These are phyloP conservation scores for Teratosphaeria gauchensis DNA, from an alignment of 2,329 filamentous ascomycete genomes.

Conservation along the genomic window DNA sequence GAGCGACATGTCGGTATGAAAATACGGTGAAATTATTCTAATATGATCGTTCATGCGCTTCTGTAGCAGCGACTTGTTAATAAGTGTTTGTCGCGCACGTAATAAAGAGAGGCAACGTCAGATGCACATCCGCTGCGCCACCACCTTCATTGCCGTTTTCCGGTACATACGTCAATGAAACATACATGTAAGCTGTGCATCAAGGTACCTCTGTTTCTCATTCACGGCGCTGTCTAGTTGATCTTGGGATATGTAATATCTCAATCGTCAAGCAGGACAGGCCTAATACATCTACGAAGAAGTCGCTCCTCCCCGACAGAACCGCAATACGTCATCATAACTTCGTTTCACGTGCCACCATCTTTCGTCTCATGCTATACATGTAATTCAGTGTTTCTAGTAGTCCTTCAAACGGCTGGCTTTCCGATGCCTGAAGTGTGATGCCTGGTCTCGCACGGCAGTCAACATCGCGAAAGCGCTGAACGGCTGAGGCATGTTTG, in stretches of 20 bases:
- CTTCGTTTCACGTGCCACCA: not conserved
- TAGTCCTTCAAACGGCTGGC: too few relatives aligned
- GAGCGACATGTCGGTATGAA: constrained; percentile 1
- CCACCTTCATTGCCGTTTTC: not conserved
- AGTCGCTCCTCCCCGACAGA: not conserved
- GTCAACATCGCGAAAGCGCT: too few relatives aligned
- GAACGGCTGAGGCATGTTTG: too few relatives aligned
- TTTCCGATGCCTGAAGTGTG: not conserved
- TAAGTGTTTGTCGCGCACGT: not conserved
- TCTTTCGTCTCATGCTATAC: not conserved
- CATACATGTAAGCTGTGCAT: too few relatives aligned
- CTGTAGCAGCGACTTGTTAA: too few relatives aligned
- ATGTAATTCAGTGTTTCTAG: too few relatives aligned
- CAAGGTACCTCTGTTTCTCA: too few relatives aligned
- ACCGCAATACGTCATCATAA: not conserved
- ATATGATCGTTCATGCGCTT: not conserved
- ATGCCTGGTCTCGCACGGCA: too few relatives aligned
- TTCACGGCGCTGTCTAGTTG: not conserved
- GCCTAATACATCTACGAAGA: not conserved
- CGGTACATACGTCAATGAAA: not conserved
- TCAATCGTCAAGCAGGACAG: not conserved
- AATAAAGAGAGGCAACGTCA: not conserved
- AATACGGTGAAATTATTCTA: not conserved
- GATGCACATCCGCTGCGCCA: not conserved
- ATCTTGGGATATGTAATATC: not conserved